phyloP scores from a whole-genome alignment of 495 filamentous ascomycete species.

The Opeltia flavorubescens region DNA sequence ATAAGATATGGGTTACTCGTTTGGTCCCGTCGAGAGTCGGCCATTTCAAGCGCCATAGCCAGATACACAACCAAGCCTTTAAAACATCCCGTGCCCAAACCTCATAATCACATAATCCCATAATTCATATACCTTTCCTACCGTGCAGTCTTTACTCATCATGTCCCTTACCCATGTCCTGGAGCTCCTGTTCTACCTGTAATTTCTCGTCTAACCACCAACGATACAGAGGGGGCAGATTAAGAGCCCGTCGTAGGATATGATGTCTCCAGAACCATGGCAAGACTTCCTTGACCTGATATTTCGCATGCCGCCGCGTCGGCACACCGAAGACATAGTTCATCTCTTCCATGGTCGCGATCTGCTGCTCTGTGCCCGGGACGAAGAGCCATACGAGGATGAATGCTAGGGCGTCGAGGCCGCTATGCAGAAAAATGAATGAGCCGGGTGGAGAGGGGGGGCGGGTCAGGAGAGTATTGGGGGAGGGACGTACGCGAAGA shows the following conservation, averaged over 20 bases:
- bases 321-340: conserved; percentile 21
- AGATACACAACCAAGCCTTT: too few species aligned
- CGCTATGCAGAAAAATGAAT: neutral
- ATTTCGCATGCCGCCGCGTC: conserved; percentile 21
- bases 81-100: too few species aligned
- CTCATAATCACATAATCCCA: too few species aligned
- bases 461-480: neutral
- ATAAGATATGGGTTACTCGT: too few species aligned
- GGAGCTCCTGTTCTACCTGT: too few species aligned
- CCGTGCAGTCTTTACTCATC: too few species aligned
- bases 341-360: conserved; percentile 12
- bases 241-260: neutral
- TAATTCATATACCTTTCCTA: too few species aligned
- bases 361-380: conserved; percentile 9
- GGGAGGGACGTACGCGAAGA: conserved; percentile 8
- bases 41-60: too few species aligned
- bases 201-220: too few species aligned
- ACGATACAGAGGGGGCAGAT: conserved; percentile 4
- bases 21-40: too few species aligned
- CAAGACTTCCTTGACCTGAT: conserved; percentile 19
- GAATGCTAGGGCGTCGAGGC: conserved; percentile 10
- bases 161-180: too few species aligned
- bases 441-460: neutral
- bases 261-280: conserved; percentile 16
- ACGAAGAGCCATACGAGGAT: conserved; percentile 18